Conservation (phyloP, 1,284 basidiomycete genomes). For the Ceratobasidium sp. region DNA sequence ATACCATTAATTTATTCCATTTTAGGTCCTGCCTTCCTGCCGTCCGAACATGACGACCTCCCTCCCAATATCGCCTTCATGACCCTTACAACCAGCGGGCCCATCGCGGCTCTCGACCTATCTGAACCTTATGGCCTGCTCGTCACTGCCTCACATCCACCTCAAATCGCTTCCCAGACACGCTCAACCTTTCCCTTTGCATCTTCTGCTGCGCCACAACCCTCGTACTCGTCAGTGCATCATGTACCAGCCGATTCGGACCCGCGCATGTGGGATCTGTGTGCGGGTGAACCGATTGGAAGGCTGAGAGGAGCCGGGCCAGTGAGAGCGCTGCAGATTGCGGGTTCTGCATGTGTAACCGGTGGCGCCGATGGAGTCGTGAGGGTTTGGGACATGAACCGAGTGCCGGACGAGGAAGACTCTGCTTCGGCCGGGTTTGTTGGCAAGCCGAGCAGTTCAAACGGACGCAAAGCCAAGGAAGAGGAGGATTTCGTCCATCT, state of each 20-base stretch:
- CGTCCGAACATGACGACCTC: constrained; percentile 96
- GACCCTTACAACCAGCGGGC: constrained; percentile 79
- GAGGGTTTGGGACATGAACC: constrained; percentile 85
- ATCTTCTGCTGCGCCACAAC: constrained; percentile 7
- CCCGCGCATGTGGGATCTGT: constrained; percentile 87
- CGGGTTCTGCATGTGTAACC: constrained; percentile 89
- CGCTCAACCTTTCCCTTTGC: constrained; percentile 7
- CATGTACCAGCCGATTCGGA: constrained; percentile 69
- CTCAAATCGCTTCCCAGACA: neutral
- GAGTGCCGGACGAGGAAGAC: constrained; percentile 77
- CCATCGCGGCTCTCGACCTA: constrained; percentile 91
- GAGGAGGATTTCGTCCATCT: constrained; percentile 35
- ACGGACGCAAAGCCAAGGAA: constrained; percentile 21
- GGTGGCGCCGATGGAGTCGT: constrained; percentile 88
- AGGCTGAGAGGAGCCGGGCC: constrained; percentile 69
- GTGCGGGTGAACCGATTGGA: constrained; percentile 81
- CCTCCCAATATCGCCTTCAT: constrained; percentile 96
- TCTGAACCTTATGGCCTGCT: constrained; percentile 96
- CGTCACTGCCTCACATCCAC: constrained; percentile 75
- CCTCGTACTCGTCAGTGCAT: constrained; percentile 10
- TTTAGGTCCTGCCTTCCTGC: constrained; percentile 89
- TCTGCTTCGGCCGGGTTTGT: constrained; percentile 18
- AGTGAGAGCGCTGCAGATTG: constrained; percentile 93
- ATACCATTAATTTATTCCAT: constrained; percentile 40
- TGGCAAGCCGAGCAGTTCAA: neutral